phyloP scores from a whole-genome alignment of 2,329 filamentous ascomycete genomes.

The Alternaria tenuissima region DNA sequence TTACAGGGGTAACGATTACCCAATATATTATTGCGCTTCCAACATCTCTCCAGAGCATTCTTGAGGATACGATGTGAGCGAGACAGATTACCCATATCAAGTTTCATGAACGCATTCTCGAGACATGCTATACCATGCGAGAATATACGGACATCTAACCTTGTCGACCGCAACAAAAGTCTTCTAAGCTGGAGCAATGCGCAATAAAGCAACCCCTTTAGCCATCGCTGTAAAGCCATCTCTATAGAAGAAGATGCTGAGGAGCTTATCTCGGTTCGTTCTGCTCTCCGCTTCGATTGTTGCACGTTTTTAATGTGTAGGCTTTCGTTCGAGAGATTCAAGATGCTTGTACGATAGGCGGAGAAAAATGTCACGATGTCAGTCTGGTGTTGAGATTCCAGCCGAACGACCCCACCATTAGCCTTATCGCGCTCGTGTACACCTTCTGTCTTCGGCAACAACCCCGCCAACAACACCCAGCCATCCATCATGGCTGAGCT shows the following conservation, averaged over 20 bases:
- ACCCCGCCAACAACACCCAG: conserved; percentile 24
- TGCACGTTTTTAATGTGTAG: background rate
- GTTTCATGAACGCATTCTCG: background rate
- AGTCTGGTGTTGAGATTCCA: conserved; percentile 18
- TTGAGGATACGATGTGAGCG: background rate
- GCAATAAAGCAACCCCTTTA: background rate
- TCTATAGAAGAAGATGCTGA: background rate
- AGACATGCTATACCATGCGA: background rate
- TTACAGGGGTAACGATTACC: background rate
- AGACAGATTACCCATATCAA: background rate
- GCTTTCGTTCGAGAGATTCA: background rate
- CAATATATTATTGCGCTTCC: no score
- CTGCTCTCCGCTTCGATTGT: no score
- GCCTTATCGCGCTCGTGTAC: conserved; percentile 37
- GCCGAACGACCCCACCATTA: conserved; percentile 29
- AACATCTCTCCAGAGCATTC: background rate
- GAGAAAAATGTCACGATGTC: background rate
- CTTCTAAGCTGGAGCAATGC: background rate
- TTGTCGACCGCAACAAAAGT: background rate
- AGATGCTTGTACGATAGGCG: background rate
- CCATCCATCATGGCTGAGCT: conserved; percentile 20
- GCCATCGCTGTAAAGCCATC: no score
- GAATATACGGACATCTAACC: background rate
- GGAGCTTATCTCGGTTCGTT: no score
- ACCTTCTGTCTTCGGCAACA: conserved; percentile 35